These are phyloP conservation scores for Phytophthora pinifolia DNA, from an alignment of 352 stramenopile genomes.

Conservation along the genomic window DNA sequence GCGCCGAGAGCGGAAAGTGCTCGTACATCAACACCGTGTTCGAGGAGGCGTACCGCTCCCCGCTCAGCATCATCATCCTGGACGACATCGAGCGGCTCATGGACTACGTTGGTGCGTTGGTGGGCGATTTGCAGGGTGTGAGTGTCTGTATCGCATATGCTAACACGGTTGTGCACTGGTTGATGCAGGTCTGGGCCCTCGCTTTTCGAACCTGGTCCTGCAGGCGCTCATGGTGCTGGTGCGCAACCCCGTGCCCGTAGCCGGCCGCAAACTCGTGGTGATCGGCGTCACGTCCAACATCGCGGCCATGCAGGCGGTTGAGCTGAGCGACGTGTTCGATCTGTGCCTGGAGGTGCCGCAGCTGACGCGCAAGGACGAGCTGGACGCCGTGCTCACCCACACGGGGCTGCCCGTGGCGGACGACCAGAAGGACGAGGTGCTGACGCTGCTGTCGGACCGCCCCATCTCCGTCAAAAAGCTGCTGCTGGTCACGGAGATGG, in stretches of 20 bases:
- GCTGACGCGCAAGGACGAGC: conserved; percentile 87
- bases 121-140: not conserved
- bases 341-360: conserved; percentile 92
- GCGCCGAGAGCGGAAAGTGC: conserved; percentile 93
- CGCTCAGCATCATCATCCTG: conserved; percentile 98
- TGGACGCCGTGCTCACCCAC: conserved; percentile 86
- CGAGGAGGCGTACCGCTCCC: conserved; percentile 98
- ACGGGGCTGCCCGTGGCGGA: conserved; percentile 76
- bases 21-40: conserved; percentile 94
- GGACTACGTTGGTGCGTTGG: conserved; percentile 90
- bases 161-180: conserved; percentile 2
- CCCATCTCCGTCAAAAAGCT: conserved; percentile 99
- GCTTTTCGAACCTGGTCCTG: conserved; percentile 98
- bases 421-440: conserved; percentile 64
- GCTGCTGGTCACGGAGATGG: conserved; percentile 97
- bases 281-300: conserved; percentile 95
- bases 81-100: conserved; percentile 99
- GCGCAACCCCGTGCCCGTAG: conserved; percentile 95
- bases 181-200: conserved; percentile 86
- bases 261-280: conserved; percentile 94
- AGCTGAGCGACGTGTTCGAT: conserved; percentile 94
- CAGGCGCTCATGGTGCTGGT: conserved; percentile 98
- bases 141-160: not conserved
- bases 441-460: conserved; percentile 78
- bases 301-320: conserved; percentile 91